A percentile compares a stretch with the other conserved stretches of the same genome.
These are phyloP conservation scores for Blastobotrys arbuscula DNA, from an alignment of 1,139 yeast genomes.

Conservation along the genomic window DNA sequence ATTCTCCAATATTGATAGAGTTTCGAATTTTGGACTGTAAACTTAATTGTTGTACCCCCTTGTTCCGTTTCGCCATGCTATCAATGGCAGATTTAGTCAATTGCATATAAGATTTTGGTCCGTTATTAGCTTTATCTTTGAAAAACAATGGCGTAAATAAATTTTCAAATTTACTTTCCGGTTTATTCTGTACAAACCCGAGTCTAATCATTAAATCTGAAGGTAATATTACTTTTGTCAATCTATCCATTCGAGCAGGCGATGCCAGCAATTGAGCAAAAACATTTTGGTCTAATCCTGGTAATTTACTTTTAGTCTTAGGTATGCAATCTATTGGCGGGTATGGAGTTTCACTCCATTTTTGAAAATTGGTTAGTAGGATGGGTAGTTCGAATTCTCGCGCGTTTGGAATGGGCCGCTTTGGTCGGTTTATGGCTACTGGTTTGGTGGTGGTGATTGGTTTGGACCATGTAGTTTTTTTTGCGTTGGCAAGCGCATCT, in stretches of 20 bases:
- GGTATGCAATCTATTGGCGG: neutral
- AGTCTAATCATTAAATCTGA: slow-evolving; percentile 25
- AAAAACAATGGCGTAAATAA: slow-evolving; percentile 12
- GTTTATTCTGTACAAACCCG: slow-evolving; percentile 21
- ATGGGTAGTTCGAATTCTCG: slow-evolving; percentile 13
- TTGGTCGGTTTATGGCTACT: neutral
- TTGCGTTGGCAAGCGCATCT: slow-evolving; percentile 1
- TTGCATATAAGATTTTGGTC: slow-evolving; percentile 16
- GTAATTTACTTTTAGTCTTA: neutral
- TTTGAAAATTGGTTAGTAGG: slow-evolving; percentile 19
- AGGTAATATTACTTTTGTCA: slow-evolving; percentile 25
- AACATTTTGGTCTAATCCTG: slow-evolving; percentile 22
- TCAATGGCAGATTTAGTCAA: slow-evolving; percentile 11
- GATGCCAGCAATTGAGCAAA: slow-evolving; percentile 31
- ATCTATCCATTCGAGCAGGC: slow-evolving; percentile 27
- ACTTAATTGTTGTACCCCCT: neutral
- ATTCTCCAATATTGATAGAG: neutral
- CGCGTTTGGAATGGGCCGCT: neutral
- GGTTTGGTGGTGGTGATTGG: neutral
- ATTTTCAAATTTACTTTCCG: neutral
- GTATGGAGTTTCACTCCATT: slow-evolving; percentile 18
- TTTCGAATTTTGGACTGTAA: neutral
- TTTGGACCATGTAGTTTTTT: neutral
- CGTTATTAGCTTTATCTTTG: slow-evolving; percentile 1
- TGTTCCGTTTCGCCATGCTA: slow-evolving; percentile 2